Base-by-base conservation (phyloP, 306 rosid species). In the Fagus sylvatica region DNA sequence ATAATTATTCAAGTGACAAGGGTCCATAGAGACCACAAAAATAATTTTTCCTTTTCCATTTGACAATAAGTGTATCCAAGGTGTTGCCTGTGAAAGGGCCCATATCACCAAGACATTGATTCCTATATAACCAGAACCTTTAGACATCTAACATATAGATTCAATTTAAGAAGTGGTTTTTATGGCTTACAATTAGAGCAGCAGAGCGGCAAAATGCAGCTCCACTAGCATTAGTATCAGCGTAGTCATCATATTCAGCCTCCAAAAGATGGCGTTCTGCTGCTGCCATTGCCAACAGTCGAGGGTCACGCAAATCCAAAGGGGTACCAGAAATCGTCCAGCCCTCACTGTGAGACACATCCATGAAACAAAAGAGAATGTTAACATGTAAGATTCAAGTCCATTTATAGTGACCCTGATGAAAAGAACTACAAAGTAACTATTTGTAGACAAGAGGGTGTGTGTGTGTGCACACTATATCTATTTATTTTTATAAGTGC, bases 231-330 rank as follows among this genome's bases (percentile, higher is more conserved):
- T 78, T 74, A 66, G 83, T 59, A 73, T 83, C 57, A 48, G 84
- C 84, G 59, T 87, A 78, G 71, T 80, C 91, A 71, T 84, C 91
- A 85, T 87, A 84, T 40, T 88, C 87, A 1, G 84, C 86, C 72
- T 88, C 96, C 22, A 79, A 66, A 70, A 85, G 66, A 74, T 78
- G 87, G 11, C 66, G 88, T 73, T 90, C 95, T n/a, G 91, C 87
- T 36, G 88, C 89, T 41, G 90, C 91, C 80, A 87, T 78, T 70
- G 88, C 89, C 79, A 87, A 68, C 53, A 87, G 84, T 70, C 84
- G 87, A 80, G 88, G 85, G 75, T 87, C 89, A 78, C 77, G 82
- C 79, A 85, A 76, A 82, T 88, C 88, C 75, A 86, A 77, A 43
- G 87, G 90, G 55, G 83, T 64, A 43, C 91, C 85, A 54, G 89